Percentiles rank a stretch among this genome's conserved stretches.
Conservation (phyloP, 208 protist genomes). For the Leishmania turanica region DNA sequence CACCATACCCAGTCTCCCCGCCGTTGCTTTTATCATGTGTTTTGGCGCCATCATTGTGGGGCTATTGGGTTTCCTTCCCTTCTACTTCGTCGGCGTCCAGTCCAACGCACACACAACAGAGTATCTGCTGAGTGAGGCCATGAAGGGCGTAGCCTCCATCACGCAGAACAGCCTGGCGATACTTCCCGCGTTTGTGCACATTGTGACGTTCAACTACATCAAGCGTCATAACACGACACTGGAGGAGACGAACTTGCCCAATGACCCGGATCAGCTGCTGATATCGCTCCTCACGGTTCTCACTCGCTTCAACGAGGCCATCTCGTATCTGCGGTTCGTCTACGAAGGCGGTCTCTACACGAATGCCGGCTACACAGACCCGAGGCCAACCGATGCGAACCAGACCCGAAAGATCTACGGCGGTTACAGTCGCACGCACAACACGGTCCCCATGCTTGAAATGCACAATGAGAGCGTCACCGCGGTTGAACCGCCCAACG, state of each 20-base stretch:
- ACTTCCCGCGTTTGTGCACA: conserved; percentile 58
- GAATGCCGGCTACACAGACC: conserved; percentile 29
- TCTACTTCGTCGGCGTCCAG: conserved; percentile 52
- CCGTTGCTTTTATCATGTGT: conserved; percentile 53
- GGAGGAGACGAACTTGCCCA: conserved; percentile 32
- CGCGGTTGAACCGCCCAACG: conserved; percentile 16
- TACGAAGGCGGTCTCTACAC: conserved; percentile 37
- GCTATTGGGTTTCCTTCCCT: conserved; percentile 57
- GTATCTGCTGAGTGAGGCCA: conserved; percentile 48
- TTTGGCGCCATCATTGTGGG: conserved; percentile 54
- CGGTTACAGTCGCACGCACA: conserved; percentile 12
- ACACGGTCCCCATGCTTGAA: conserved; percentile 21
- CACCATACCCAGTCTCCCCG: conserved; percentile 41
- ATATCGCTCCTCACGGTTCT: conserved; percentile 42
- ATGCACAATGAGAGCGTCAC: conserved; percentile 29
- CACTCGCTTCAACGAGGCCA: conserved; percentile 35
- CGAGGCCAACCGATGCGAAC: conserved; percentile 1
- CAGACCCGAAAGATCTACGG: conserved; percentile 20
- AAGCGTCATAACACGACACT: conserved; percentile 35
- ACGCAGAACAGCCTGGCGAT: conserved; percentile 49
- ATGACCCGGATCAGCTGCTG: conserved; percentile 23
- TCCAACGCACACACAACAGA: conserved; percentile 43
- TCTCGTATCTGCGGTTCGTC: conserved; percentile 47
- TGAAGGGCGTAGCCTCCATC: conserved; percentile 50
- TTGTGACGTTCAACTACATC: conserved; percentile 61